Evolutionary conservation across 805 yeast species (phyloP), one percentile per base, ranked within the genome.

Genomic region (Metschnikowia chrysomelidarum): DNA sequence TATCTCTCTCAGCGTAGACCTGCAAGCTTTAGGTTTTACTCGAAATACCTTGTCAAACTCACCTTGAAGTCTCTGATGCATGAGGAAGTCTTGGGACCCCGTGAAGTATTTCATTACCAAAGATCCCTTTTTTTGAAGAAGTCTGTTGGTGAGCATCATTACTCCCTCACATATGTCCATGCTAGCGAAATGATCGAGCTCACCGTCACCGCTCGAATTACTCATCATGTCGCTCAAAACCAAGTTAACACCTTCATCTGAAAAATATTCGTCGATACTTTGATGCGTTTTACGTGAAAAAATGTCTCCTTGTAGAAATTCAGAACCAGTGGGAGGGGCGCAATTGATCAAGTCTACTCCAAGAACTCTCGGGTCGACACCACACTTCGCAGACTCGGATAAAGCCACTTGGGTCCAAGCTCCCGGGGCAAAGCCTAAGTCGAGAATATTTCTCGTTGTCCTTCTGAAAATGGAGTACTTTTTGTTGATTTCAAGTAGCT

Each of bases 161-260:
- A 95, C 96, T 0, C 96, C 96, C 50, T 87, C 93, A 58, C 97
- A 91, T 19, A 91, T 64, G 53, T 89, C 89, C 86, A 93, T 82
- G 42, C 96, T 87, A 47, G 77, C 78, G 10, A 73, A 64, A 60
- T 91, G 98, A 57, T 91, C 98, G 44, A 77, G 76, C 25, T 83
- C 78, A 7, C 80, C 75, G 25, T 86, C 62, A 4, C 98, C 98
- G 10, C 88, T 70, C 4, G 97, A 87, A 54, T 91, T 91, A 30
- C 87, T 85, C 85, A 91, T 83, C 98, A 96, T 91, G 63, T 69
- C 68, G 56, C 79, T 83, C 30, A 95, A 78, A 36, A 74, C 75
- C 26, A 67, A 47, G 40, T 70, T 69, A 7, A 60, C 49, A 0
- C 22, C 34, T 38, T 50, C 42, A n/a, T 51, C 57, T 3, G 49